Base-by-base conservation (phyloP, 2,329 filamentous ascomycete genomes). In the Pseudocercospora vitis region DNA sequence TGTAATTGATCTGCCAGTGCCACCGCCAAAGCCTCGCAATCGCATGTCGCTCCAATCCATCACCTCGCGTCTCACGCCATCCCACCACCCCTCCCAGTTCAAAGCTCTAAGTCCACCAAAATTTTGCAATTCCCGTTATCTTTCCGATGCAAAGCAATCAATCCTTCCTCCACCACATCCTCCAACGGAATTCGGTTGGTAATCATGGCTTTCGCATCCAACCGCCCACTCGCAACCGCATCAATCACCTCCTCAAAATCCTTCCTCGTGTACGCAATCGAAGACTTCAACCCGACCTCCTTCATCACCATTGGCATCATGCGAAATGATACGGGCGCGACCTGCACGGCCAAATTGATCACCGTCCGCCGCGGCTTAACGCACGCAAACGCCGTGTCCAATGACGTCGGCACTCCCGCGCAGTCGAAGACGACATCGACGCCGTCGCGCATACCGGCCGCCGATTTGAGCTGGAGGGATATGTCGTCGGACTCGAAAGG, bases 91-190 rank as follows among this genome's bases (percentile, higher is more conserved):
- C n/a, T n/a, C n/a, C n/a, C n/a, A n/a, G n/a, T n/a, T n/a, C n/a
- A n/a, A n/a, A n/a, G n/a, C n/a, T n/a, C n/a, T n/a, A n/a, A n/a
- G n/a, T 52, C 48, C 4, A 55, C 28, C 32, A 55, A 31, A 19
- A 55, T 48, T 39, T 55, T 55, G 31, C 53, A 55, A 9, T 55
- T 47, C 35, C 37, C 12, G 33, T 55, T 55, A 29, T 44, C 42
- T 37, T 37, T 48, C 26, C 31, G 32, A 29, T 31, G 23, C 26
- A 48, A 39, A 11, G 48, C 12, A 9, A 32, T 28, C 11, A 52
- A 11, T 2, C 48, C 53, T 9, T 52, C 48, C 28, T 52, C 48
- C 5, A 55, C 53, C 1, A 55, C 53, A 44, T 55, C 48, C 31
- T 48, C 48, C 24, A 55, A n/a, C 28, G 12, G 33, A 2, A 55